These are phyloP conservation scores for Phragmites australis DNA, from an alignment of 176 grass and related monocot genomes.

Conservation along the genomic window DNA sequence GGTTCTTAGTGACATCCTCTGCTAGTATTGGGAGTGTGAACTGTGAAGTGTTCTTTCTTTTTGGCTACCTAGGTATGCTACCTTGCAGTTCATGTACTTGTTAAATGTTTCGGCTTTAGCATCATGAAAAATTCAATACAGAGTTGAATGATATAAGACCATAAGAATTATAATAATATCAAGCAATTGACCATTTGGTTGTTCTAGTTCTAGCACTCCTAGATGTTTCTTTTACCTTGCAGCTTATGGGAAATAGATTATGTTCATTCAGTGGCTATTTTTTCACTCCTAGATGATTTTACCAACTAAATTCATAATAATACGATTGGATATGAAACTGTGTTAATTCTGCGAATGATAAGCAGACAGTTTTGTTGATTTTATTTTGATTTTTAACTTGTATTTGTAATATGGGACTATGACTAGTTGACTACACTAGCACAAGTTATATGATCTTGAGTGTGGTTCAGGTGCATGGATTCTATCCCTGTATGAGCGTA, in stretches of 20 bases:
- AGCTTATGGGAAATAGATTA: neutral
- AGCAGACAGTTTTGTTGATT: neutral
- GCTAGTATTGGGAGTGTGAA: neutral
- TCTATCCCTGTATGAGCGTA: neutral
- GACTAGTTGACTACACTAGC: neutral
- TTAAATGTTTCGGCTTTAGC: slow-evolving; percentile 9
- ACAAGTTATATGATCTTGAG: neutral
- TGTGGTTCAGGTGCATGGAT: neutral
- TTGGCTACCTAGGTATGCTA: slow-evolving; percentile 23
- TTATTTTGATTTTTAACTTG: neutral
- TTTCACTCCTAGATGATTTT: neutral
- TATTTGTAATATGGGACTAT: neutral
- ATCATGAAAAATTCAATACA: slow-evolving; percentile 26
- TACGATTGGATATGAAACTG: neutral
- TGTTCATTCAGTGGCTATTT: neutral
- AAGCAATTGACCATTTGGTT: neutral
- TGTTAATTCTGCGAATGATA: neutral
- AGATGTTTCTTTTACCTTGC: neutral
- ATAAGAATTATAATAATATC: slow-evolving; percentile 21
- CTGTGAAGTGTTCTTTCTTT: slow-evolving; percentile 34
- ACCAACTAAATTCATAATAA: neutral
- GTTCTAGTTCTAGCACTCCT: neutral
- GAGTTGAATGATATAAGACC: slow-evolving; percentile 24
- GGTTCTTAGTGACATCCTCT: neutral
- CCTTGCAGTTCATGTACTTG: neutral